Evolutionary conservation across 1,284 basidiomycete genomes (phyloP), one percentile per base, ranked within the genome.

Genomic region (Lentinula novae-zelandiae): DNA sequence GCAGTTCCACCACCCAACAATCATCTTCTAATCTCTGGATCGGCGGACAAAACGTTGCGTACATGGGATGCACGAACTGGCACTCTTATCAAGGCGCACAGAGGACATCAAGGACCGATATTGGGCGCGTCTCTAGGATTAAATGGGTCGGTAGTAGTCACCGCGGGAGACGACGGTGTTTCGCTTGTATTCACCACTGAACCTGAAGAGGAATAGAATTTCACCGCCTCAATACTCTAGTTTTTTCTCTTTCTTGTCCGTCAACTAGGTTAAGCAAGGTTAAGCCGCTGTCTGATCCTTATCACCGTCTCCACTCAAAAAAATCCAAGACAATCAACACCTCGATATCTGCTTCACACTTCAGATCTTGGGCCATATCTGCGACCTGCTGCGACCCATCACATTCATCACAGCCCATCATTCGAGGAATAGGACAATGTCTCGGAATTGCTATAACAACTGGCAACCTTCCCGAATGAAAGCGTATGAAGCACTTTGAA

Each of bases 1-100:
- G 80, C 81, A 5, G 90, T 91, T 66, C 89, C 93, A 3, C 71
- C 84, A 46, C 90, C 92, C 7, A 86, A 87, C 69, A 77, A 83
- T 1, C 84, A 95, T 67, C 76, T 94, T 9, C 75, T 97, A 53
- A 85, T 95, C 12, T 92, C 93, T 2, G 90, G 82, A 0, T 95
- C 92, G 9, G 91, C 93, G 1, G 96, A 98, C 76, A 87, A 83
- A 63, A 90, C 86, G 0, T 78, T 98, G 62, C 87, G 86, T 65
- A 97, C 95, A 2, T 98, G 96, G 95, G 96, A 99, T 71, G 89
- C 90, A 5, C 86, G 95, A 48, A 93, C 89, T 1, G 95, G 96
- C 0, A 78, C 83, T 3, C 80, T 94, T 27, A 64, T 97, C 13
- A 86, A 86, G 46, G 87, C 87, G 57, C 92, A 97, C 72, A 87